A percentile compares a stretch with the other conserved stretches of the same genome.
Evolutionary conservation across 2,329 filamentous ascomycete species (phyloP).

Genomic region (Phaeomoniella chlamydospora): DNA sequence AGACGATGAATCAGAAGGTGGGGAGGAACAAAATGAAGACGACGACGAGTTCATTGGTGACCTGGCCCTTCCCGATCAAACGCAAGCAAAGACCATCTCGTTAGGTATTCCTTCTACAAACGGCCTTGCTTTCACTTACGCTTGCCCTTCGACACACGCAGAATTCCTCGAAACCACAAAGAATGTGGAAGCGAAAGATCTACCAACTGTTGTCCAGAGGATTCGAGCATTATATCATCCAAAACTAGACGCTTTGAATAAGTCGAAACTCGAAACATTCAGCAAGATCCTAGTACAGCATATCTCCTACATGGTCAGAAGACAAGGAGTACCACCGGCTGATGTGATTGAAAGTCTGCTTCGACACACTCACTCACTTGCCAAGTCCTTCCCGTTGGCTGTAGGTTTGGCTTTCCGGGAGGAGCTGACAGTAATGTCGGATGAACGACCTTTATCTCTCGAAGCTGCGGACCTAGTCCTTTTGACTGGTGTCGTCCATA

Average conservation of each 20-base stretch:
- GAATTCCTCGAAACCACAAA: conserved; percentile 56
- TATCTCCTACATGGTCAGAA: conserved; percentile 41
- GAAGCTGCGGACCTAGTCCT: conserved; percentile 61
- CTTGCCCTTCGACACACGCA: conserved; percentile 64
- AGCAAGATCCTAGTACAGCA: conserved; percentile 35
- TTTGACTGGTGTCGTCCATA: conserved; percentile 67
- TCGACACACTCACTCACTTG: conserved; percentile 83
- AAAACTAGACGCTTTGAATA: conserved; percentile 72
- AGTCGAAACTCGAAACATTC: conserved; percentile 55
- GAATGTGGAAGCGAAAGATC: conserved; percentile 45
- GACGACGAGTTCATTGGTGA: conserved; percentile 63
- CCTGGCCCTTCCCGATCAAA: conserved; percentile 40
- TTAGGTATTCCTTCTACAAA: conserved; percentile 33
- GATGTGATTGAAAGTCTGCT: conserved; percentile 62
- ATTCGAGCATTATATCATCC: conserved; percentile 89
- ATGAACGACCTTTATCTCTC: conserved; percentile 36
- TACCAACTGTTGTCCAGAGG: conserved; percentile 70
- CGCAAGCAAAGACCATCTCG: conserved; percentile 16
- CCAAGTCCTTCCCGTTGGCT: conserved; percentile 67
- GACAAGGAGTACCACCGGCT: conserved; percentile 39
- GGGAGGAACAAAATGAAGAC: conserved; percentile 42
- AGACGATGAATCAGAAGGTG: conserved; percentile 26
- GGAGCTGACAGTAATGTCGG: conserved; percentile 46
- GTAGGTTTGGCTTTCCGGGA: conserved; percentile 64
- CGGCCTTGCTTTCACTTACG: conserved; percentile 64